Evolutionary conservation across 2,329 filamentous ascomycete species (phyloP), one percentile per base, ranked within the genome.

Genomic region (Aspergillus alliaceus): DNA sequence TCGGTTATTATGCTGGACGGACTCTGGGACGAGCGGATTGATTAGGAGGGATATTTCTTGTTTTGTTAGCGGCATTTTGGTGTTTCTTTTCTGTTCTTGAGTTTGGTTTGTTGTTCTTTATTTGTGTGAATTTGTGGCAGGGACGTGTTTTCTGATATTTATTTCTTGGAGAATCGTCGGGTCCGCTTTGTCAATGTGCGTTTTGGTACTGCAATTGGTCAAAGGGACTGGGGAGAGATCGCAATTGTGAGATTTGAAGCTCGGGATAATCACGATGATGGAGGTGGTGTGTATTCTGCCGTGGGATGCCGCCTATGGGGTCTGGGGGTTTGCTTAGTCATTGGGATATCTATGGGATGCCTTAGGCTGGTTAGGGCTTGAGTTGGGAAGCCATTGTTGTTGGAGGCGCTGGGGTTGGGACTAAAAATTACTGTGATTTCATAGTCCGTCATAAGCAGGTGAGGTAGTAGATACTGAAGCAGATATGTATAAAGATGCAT

Each of bases 11-110:
- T 79, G 78, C 52, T 75, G 70, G 48, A 79, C 70, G 12, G 75
- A 72, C 37, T 80, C 78, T 0, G 77, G 75, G 48, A 80, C 77
- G 47, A 80, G 71, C 7, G 78, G 78, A 54, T 77, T 74, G 59
- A 80, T 75, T 50, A 79, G 71, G 58, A 79, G 70, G 35, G 77
- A 79, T 44, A 78, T 69, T 65, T 80, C 78, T 67, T 78, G 76
- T 64, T 72, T 73, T 59, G 77, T 79, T 20, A 76, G 75, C 20
- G 78, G 72, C 78, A 75, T 76, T 61, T 59, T 39, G 32, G 31
- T 44, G 52, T 47, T 50, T 39, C 18, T 22, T 40, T 57, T 42
- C 2, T n/a, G 27, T 22, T 44, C 2, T n/a, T 35, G 3, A 3
- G 14, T 18, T 46, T 12, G 12, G 8, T 32, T 1, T 47, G 4